Evolutionary conservation across 2,329 filamentous ascomycete species (phyloP), one percentile per base, ranked within the genome.

Genomic region (Apiospora sp.): DNA sequence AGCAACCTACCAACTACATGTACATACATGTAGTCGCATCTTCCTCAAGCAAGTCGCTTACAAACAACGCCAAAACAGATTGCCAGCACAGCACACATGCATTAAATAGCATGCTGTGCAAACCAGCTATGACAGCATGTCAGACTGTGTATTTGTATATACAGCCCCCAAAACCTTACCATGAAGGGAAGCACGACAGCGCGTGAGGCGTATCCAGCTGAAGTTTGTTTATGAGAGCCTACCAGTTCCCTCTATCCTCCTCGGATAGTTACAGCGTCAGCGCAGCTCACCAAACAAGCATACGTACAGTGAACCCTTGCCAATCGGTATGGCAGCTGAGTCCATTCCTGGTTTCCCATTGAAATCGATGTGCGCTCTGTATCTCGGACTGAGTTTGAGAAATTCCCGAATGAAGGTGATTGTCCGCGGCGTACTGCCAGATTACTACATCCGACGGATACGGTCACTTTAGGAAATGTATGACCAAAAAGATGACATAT

Each of bases 31-130:
- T n/a, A 64, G n/a, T 41, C n/a, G 4, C 14, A 41, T 41, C 6
- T 41, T 27, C 5, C 24, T 13, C 2, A 8, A n/a, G 22, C 22
- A 49, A 49, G 51, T 54, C 24, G 54, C 27, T 37, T 61, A 30
- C 3, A 27, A 58, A 4, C 30, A 34, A 14, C 24, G 27, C 54
- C 30, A 34, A 16, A 24, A 30, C 27, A 54, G 30, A 27, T 27
- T 37, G 27, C 16, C 30, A 58, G 51, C 51, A 49, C 27, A 61
- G n/a, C n/a, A 51, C n/a, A 58, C n/a, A 51, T 51, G 48, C 48
- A 64, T n/a, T 10, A 1, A 13, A 34, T 37, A 8, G 7, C 7
- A 61, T 37, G 30, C 8, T 22, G 8, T 61, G 16, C 27, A 34
- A 30, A 5, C 22, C 54, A 37, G 30, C 30, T 13, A 37, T 61